Base-by-base conservation (phyloP, 257 asterid species). In the Striga asiatica region DNA sequence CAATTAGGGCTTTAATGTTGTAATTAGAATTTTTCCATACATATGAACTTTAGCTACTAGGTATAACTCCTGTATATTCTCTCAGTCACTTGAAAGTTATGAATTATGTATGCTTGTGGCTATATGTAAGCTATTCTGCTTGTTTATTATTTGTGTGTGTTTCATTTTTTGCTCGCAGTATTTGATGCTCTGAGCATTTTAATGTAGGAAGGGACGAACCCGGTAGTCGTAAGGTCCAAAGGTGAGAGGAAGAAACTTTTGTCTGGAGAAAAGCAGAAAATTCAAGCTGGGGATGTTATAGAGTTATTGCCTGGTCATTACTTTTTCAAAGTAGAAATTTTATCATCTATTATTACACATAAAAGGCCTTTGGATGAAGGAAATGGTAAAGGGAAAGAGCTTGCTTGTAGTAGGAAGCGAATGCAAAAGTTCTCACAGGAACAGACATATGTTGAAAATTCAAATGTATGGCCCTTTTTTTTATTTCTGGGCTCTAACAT, bases 221-320 rank as follows among this genome's bases (percentile, higher is more conserved):
- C 98, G 17, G 85, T 84, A 49, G 85, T 87, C 34, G 23, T 88
- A 46, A 85, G 87, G 75, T 74, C 78, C 48, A 71, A 72, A 45
- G 75, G 65, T 25, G 81, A 67, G 46, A 77, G 97, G 51, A 84
- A 77, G 67, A 91, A 80, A 80, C 81, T 91, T 66, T 67, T 72
- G 62, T 76, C 89, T 8, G 83, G 95, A 14, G 83, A 81, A 61
- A 80, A 71, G 50, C 62, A 80, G 75, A 76, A 65, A 56, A 71
- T 91, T 56, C 72, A 66, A 59, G 54, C 75, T 51, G 94, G 88
- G 60, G 95, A 87, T 70, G 42, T 84, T 34, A 55, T 91, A 52
- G 97, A 91, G 76, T 66, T 91, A 66, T 81, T 91, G 71, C 98
- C 98, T 0, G 97, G 97, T 45, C 81, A 72, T 67, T 76, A 91